Conservation (phyloP, 768 basidiomycete genomes). For the Pleurotus citrinopileatus region DNA sequence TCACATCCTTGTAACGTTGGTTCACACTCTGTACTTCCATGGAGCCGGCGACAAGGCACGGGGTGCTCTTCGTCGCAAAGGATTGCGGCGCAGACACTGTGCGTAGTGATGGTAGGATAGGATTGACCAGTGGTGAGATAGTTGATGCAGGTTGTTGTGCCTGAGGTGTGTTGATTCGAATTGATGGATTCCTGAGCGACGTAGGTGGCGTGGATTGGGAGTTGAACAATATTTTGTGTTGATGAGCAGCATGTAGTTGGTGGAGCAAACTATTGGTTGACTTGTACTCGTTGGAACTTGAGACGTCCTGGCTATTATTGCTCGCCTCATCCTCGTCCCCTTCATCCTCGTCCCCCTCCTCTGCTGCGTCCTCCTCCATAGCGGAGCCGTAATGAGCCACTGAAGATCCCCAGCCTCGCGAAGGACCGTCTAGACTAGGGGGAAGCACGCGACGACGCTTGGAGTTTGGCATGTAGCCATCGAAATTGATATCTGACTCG, state of each 20-base stretch:
- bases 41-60: conserved; percentile 6
- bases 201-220: conserved; percentile 16
- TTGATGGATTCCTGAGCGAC: not conserved
- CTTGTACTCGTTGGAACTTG: conserved; percentile 42
- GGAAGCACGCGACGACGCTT: conserved; percentile 56
- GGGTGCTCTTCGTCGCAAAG: not conserved
- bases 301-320: not conserved
- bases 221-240: conserved; percentile 55
- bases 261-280: conserved; percentile 63
- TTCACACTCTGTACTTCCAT: conserved; percentile 44
- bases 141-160: conserved; percentile 3
- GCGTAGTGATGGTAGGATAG: not conserved
- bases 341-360: conserved; percentile 31
- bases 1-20: conserved; percentile 61
- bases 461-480: conserved; percentile 26
- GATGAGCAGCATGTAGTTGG: conserved; percentile 66
- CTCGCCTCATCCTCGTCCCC: conserved; percentile 18
- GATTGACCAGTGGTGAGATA: not conserved
- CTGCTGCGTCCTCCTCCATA: conserved; percentile 25
- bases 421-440: conserved; percentile 50
- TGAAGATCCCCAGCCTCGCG: conserved; percentile 41
- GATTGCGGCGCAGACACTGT: not conserved
- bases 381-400: conserved; percentile 11
- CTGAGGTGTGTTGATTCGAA: conserved; percentile 2
- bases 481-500: not conserved